Evolutionary conservation across 2,329 filamentous ascomycete genomes (phyloP).

Genomic region (Septoria petroselini): DNA sequence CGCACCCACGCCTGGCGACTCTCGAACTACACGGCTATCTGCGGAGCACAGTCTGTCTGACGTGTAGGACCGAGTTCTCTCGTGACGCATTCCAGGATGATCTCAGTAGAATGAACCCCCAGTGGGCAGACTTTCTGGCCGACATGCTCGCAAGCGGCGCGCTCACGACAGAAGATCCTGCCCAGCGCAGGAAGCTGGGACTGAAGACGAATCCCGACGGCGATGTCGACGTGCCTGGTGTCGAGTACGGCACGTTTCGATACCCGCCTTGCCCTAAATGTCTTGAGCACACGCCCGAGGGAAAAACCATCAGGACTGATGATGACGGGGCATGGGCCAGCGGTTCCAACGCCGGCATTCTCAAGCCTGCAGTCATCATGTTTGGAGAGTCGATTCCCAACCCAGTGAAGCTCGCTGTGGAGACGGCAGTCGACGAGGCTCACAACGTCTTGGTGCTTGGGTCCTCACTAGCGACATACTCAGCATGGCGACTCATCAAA

Average conservation of each 20-base stretch:
- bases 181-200: conserved; percentile 63
- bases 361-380: conserved; percentile 94
- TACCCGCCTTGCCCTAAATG: conserved; percentile 88
- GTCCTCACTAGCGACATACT: conserved; percentile 90
- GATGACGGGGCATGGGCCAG: conserved; percentile 73
- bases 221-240: conserved; percentile 83
- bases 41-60: conserved; percentile 74
- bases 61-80: conserved; percentile 68
- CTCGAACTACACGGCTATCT: conserved; percentile 91
- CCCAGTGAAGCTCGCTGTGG: conserved; percentile 69
- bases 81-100: conserved; percentile 72
- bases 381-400: conserved; percentile 83
- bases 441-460: conserved; percentile 75
- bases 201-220: conserved; percentile 89
- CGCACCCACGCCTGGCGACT: conserved; percentile 71
- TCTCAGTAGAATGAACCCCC: conserved; percentile 75
- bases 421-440: conserved; percentile 74
- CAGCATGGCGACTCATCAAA: conserved; percentile 86
- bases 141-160: conserved; percentile 72
- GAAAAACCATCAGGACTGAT: conserved; percentile 67
- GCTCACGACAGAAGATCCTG: conserved; percentile 71
- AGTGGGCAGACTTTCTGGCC: conserved; percentile 74
- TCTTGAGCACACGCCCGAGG: conserved; percentile 58
- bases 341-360: conserved; percentile 60
- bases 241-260: conserved; percentile 83